Evolutionary conservation across 2,329 filamentous ascomycete species (phyloP).

Genomic region (Aotearoamyces nothofagi): DNA sequence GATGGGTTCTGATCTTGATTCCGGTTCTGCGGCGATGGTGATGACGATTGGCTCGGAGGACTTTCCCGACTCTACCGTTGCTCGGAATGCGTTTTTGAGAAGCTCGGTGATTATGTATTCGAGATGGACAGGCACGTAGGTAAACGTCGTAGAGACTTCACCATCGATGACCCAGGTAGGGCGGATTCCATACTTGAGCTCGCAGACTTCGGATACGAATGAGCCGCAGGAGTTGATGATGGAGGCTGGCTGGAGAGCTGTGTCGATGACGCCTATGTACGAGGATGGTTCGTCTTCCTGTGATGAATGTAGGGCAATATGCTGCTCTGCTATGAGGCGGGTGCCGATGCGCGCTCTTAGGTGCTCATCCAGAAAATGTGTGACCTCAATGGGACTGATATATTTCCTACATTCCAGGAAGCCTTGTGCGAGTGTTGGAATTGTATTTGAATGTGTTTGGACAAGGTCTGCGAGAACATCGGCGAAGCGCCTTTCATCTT

Average conservation of each 20-base stretch:
- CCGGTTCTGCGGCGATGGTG: constrained; percentile 64
- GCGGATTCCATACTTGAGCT: constrained; percentile 84
- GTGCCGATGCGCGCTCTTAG: constrained; percentile 89
- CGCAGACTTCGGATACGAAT: constrained; percentile 91
- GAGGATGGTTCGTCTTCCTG: constrained; percentile 33
- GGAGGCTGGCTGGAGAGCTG: constrained; percentile 63
- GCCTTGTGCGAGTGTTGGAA: constrained; percentile 78
- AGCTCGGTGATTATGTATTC: constrained; percentile 97
- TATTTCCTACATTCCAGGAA: constrained; percentile 91
- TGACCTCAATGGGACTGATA: constrained; percentile 71
- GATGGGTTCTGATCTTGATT: constrained; percentile 7
- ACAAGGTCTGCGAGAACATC: constrained; percentile 92
- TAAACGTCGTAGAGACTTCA: constrained; percentile 75
- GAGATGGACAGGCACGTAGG: constrained; percentile 87
- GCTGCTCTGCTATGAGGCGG: constrained; percentile 86
- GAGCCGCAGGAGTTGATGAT: constrained; percentile 75
- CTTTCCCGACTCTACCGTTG: constrained; percentile 73
- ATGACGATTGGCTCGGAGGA: constrained; percentile 75
- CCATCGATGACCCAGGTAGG: constrained; percentile 72
- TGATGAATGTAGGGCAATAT: constrained; percentile 74
- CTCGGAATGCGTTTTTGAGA: constrained; percentile 91
- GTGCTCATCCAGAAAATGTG: constrained; percentile 83
- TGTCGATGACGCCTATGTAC: constrained; percentile 94
- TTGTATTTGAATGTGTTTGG: constrained; percentile 85
- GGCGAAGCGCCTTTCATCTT: constrained; percentile 84